These are phyloP conservation scores for Nannochloris sp. DNA, from an alignment of 139 green algal species.

Conservation along the genomic window DNA sequence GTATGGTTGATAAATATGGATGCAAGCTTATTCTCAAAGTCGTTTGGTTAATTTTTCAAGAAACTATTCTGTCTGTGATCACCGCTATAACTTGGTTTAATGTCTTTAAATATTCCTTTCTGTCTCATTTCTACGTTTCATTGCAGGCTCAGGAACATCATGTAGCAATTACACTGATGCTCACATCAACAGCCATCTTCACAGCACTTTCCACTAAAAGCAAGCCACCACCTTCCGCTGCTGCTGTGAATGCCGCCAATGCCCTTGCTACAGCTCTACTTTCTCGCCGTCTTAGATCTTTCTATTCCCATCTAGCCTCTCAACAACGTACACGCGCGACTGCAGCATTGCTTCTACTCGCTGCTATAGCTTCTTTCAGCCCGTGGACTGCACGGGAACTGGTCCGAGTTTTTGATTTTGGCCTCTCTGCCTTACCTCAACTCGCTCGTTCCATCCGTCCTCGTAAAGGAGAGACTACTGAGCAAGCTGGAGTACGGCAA, in stretches of 20 bases:
- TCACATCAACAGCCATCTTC: background rate
- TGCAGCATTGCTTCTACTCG: slow-evolving; percentile 42
- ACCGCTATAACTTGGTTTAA: background rate
- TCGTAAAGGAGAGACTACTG: slow-evolving; percentile 6
- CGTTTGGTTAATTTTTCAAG: background rate
- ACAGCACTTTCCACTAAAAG: background rate
- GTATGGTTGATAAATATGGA: too few species aligned
- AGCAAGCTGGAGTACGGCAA: background rate
- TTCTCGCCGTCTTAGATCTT: slow-evolving; percentile 28
- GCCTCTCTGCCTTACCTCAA: slow-evolving; percentile 32
- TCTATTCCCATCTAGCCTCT: slow-evolving; percentile 47
- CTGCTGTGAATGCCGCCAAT: background rate
- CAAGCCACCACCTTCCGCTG: too few species aligned
- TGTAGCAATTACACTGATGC: background rate
- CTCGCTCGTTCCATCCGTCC: slow-evolving; percentile 25
- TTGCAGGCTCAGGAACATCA: background rate
- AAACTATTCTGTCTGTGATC: background rate
- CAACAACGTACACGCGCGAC: slow-evolving; percentile 19
- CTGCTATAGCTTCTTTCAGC: slow-evolving; percentile 16
- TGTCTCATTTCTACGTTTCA: too few species aligned
- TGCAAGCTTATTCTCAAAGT: too few species aligned
- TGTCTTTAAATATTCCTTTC: too few species aligned
- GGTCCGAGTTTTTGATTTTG: slow-evolving; percentile 43
- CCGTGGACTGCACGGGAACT: slow-evolving; percentile 23
- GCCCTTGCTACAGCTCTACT: background rate